Percentiles rank a stretch among this genome's conserved stretches.
Conservation (phyloP, 805 yeast species). For the Nakazawaea wickerhamii region DNA sequence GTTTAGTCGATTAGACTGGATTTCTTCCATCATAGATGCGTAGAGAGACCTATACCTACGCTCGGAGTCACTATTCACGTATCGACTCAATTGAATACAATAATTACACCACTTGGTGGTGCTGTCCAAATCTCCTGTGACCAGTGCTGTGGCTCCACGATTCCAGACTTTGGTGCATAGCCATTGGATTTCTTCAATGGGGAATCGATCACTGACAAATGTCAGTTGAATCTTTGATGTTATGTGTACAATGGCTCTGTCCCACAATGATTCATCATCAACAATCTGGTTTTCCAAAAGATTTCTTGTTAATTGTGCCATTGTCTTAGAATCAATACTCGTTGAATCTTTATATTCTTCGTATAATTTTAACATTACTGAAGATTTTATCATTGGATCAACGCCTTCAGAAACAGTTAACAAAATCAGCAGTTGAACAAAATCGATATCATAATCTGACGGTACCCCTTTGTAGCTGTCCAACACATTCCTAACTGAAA, state of each 20-base stretch:
- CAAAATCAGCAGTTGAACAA: slow-evolving; percentile 22
- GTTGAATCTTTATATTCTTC: slow-evolving; percentile 20
- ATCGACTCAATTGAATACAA: slow-evolving; percentile 12
- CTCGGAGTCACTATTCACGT: slow-evolving; percentile 7
- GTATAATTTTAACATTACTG: slow-evolving; percentile 18
- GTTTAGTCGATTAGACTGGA: background rate
- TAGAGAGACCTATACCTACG: slow-evolving; percentile 9
- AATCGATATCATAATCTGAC: slow-evolving; percentile 11
- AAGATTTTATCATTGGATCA: slow-evolving; percentile 17
- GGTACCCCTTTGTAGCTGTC: slow-evolving; percentile 15
- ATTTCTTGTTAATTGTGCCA: slow-evolving; percentile 27
- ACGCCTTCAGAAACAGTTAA: slow-evolving; percentile 14
- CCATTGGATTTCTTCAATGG: slow-evolving; percentile 28
- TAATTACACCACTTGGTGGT: slow-evolving; percentile 13
- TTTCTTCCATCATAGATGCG: slow-evolving; percentile 5
- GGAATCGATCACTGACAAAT: slow-evolving; percentile 2
- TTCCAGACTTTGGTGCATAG: slow-evolving; percentile 34
- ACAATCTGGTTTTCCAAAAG: slow-evolving; percentile 15
- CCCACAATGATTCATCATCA: background rate
- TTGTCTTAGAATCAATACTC: slow-evolving; percentile 11
- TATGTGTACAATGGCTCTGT: slow-evolving; percentile 1
- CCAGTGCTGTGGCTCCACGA: slow-evolving; percentile 26
- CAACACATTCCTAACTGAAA: slow-evolving; percentile 18
- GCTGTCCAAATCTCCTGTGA: slow-evolving; percentile 16
- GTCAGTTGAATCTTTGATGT: background rate